Percentiles rank a stretch among this genome's conserved stretches.
Conservation (phyloP, 2,329 filamentous ascomycete species). For the Clarireedia hainanense region DNA sequence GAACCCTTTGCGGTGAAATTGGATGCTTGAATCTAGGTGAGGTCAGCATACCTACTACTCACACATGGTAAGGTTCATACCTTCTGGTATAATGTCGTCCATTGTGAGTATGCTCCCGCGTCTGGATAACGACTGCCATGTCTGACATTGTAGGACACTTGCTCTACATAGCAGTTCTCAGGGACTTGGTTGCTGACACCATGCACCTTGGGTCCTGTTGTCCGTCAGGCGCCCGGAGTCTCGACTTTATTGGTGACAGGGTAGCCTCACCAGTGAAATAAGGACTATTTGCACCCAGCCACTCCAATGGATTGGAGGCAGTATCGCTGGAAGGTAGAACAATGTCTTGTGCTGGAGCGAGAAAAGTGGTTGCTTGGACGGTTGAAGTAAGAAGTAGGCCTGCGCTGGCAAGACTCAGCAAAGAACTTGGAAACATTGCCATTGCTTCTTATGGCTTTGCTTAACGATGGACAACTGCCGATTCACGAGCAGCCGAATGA, state of each 20-base stretch:
- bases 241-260: too few species aligned
- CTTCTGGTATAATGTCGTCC: slow-evolving; percentile 29
- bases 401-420: background rate
- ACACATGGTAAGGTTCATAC: too few species aligned
- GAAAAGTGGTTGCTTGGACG: background rate
- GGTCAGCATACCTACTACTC: too few species aligned
- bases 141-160: slow-evolving; percentile 50
- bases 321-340: background rate
- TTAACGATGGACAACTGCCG: too few species aligned
- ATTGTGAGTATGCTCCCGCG: slow-evolving; percentile 48
- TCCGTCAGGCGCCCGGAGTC: background rate
- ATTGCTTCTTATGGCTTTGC: too few species aligned
- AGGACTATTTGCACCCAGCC: slow-evolving; percentile 1
- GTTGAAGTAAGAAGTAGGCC: background rate
- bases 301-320: background rate
- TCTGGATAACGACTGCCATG: slow-evolving; percentile 60
- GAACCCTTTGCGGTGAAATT: slow-evolving; percentile 45
- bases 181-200: slow-evolving; percentile 47
- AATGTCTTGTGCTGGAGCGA: slow-evolving; percentile 1
- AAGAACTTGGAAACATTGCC: too few species aligned
- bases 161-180: slow-evolving; percentile 49
- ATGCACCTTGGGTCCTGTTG: slow-evolving; percentile 37
- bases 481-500: too few species aligned
- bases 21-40: slow-evolving; percentile 41
- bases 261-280: background rate